Percentiles rank a stretch among this genome's conserved stretches.
phyloP scores from a whole-genome alignment of 1,284 basidiomycete species.

The Ganoderma resinaceum region DNA sequence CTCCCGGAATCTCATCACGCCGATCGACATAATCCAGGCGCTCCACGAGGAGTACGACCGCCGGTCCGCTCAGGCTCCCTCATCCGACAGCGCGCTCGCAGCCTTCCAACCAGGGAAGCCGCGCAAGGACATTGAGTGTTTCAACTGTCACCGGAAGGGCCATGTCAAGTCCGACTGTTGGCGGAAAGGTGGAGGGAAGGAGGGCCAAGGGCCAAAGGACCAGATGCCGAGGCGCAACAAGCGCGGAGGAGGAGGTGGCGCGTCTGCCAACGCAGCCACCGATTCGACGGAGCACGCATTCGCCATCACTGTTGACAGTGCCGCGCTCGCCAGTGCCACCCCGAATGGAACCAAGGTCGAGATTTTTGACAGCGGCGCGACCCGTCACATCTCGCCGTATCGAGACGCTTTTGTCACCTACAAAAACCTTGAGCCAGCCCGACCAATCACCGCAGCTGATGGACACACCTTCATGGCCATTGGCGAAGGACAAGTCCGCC shows the following conservation, averaged over 20 bases:
- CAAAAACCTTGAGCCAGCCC: constrained; percentile 30
- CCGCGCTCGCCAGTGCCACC: constrained; percentile 3
- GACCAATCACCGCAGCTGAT: constrained; percentile 42
- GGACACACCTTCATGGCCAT: constrained; percentile 40
- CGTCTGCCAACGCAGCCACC: constrained; percentile 13
- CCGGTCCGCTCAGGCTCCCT: constrained; percentile 6
- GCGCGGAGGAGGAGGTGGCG: constrained; percentile 7
- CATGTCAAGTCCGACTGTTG: constrained; percentile 35
- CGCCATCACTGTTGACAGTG: constrained; percentile 11
- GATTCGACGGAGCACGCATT: constrained; percentile 16
- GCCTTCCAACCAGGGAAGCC: not conserved
- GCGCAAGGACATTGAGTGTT: constrained; percentile 29
- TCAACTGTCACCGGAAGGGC: constrained; percentile 36
- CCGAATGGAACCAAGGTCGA: constrained; percentile 17
- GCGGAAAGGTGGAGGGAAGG: constrained; percentile 32
- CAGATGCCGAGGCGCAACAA: constrained; percentile 13
- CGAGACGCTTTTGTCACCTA: constrained; percentile 35
- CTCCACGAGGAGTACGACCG: constrained; percentile 33
- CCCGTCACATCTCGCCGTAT: constrained; percentile 44
- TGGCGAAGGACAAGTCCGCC: constrained; percentile 40
- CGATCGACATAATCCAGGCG: constrained; percentile 27
- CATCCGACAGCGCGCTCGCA: constrained; percentile 18
- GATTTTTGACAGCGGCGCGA: constrained; percentile 45
- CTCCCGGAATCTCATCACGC: constrained; percentile 20
- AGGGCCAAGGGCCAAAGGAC: constrained; percentile 29